Base-by-base conservation (phyloP, 2,329 filamentous ascomycete genomes). In the Tolypocladium sp. region DNA sequence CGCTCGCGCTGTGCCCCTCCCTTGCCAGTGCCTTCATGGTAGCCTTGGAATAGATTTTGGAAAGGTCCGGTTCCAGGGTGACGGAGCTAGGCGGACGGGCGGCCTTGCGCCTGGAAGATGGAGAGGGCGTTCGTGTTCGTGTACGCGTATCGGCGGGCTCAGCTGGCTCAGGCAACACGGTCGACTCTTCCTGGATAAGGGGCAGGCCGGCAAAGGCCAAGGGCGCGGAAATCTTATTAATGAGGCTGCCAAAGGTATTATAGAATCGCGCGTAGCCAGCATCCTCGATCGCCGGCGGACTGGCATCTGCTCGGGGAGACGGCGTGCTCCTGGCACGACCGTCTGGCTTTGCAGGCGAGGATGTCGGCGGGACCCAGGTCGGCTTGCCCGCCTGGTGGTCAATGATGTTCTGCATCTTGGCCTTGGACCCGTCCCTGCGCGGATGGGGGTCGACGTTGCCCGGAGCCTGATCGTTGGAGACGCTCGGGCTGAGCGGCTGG, bases 171-270 rank as follows among this genome's bases (percentile, higher is more conserved):
- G 67, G 63, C n/a, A 63, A 49, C 1, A 52, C 20, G 6, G 64
- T 62, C 1, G 74, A 68, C 61, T 83, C 81, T 59, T 84, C 79
- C 22, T 79, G 68, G 35, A 85, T 83, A 6, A 99, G 79, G 0
- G 94, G 94, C 10, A 99, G 82, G 1, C 93, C 93, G 5, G 94
- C 91, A 75, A 97, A 99, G 4, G 92, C 93, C 37, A 99, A 79
- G 1, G 92, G 92, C 0, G 92, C 92, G 0, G 93, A 95, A 15
- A 97, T 84, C 66, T 88, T 89, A 62, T 91, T 94, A 69, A 97
- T 90, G 55, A 97, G 83, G 58, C 84, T 91, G 58, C 92, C 92
- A 68, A 97, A 96, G 1, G 91, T 92, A 60, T 83, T 92, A 74
- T 97, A 99, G 75, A 97, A 99, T 58, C 87, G 85, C 8, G 90